phyloP scores from a whole-genome alignment of 73 alveolate species.

The Paramecium sonneborni region DNA sequence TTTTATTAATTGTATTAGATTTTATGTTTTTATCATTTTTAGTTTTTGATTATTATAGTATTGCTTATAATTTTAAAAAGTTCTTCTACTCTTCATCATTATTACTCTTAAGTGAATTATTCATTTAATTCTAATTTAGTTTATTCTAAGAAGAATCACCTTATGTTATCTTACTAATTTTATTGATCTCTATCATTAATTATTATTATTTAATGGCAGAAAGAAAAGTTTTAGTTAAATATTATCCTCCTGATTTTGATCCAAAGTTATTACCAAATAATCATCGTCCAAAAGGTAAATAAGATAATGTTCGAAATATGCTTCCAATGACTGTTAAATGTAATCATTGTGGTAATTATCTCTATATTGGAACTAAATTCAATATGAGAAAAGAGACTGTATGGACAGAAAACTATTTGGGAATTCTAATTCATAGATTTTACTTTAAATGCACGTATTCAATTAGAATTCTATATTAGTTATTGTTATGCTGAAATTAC shows the following conservation, averaged over 20 bases:
- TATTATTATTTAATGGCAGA: constrained; percentile 86
- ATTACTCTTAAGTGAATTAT: not conserved
- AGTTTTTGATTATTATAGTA: not conserved
- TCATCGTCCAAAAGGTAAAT: constrained; percentile 81
- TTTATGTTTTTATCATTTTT: not conserved
- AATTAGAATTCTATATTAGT: not conserved
- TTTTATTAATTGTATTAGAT: not conserved
- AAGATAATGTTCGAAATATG: constrained; percentile 94
- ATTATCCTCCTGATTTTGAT: constrained; percentile 98
- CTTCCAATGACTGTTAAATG: constrained; percentile 94
- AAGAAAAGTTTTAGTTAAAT: constrained; percentile 93
- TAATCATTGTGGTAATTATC: constrained; percentile 95
- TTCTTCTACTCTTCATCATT: not conserved
- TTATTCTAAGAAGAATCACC: not conserved
- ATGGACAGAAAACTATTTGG: constrained; percentile 94
- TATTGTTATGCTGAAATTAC: constrained; percentile 96
- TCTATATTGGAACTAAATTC: constrained; percentile 98
- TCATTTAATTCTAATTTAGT: not conserved
- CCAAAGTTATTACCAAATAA: constrained; percentile 85
- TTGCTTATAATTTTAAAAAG: not conserved
- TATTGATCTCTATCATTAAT: not conserved
- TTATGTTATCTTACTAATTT: not conserved
- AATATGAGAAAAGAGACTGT: constrained; percentile 97
- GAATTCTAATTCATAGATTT: constrained; percentile 92
- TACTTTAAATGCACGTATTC: constrained; percentile 91